Evolutionary conservation across 2,329 filamentous ascomycete species (phyloP), one percentile per base, ranked within the genome.

Genomic region (Fusarium solani-melongenae): DNA sequence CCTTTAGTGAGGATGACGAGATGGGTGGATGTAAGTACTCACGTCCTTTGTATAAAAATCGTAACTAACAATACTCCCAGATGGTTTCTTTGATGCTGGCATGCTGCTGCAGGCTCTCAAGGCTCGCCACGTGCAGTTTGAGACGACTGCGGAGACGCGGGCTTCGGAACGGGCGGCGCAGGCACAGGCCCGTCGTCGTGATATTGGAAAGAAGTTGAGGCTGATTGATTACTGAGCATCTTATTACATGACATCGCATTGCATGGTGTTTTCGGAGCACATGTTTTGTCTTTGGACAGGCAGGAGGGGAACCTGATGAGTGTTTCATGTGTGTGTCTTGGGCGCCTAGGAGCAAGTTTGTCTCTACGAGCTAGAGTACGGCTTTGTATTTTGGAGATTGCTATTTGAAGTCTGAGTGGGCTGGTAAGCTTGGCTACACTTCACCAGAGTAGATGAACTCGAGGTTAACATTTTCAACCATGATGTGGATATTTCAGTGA

Each of bases 81-180:
- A 98, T 86, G 96, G 96, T 34, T 98, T 98, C 87, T 98, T 98
- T 84, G 96, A 98, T 81, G 95, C 96, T 1, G 96, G 96, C 15
- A 97, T 98, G 94, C 89, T 98, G 6, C 87, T 96, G 27, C 94
- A 97, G 81, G 94, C 95, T 2, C 90, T 98, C 66, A 95, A 95
- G 80, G 92, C 92, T 3, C 89, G 92, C 59, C 88, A 88, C 17
- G 87, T 90, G 65, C 86, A 84, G 5, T 81, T 85, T 7, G 88
- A 90, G 62, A 78, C 83, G 4, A 85, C 83, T 5, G 84, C 83
- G 49, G 88, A 90, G 70, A 83, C 83, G 11, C 90, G 88, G 75
- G 81, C 87, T 2, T 88, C 87, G 51, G 90, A 92, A 76, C 86
- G 89, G 65, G 91, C 91, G 12, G 90, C 91, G 6, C 88, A 88